These are phyloP conservation scores for Gossypium herbaceum DNA, from an alignment of 345 rosid species.

Conservation along the genomic window DNA sequence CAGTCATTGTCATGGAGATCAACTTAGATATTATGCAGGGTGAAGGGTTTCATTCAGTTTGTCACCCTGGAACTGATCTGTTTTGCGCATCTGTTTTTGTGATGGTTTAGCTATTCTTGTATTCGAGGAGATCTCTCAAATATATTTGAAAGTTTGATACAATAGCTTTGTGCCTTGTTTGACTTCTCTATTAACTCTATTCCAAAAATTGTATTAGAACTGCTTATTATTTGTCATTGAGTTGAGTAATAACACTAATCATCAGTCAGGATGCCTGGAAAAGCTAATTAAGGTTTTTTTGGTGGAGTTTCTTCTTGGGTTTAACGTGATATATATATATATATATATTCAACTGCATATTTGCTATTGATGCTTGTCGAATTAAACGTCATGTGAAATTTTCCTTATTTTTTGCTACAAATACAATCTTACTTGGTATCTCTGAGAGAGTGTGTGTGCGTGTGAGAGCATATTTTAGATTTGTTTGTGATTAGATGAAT, in stretches of 20 bases:
- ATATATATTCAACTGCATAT: background rate
- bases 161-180: background rate
- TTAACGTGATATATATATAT: too few relatives aligned
- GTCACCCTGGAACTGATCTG: background rate
- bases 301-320: background rate
- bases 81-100: background rate
- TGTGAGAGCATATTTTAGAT: background rate
- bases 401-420: background rate
- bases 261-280: background rate
- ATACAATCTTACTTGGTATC: background rate
- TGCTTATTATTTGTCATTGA: background rate
- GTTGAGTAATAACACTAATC: background rate
- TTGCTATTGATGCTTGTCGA: background rate
- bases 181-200: background rate
- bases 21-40: slow-evolving; percentile 5
- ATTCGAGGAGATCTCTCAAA: background rate
- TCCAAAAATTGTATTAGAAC: background rate
- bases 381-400: background rate
- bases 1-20: slow-evolving; percentile 18
- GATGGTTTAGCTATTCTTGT: slow-evolving; percentile 1
- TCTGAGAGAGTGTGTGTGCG: background rate
- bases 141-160: background rate
- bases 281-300: background rate
- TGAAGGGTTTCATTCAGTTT: slow-evolving; percentile 7
- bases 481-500: background rate